A percentile compares a stretch with the other conserved stretches of the same genome.
Conservation (phyloP, 2,329 filamentous ascomycete species). For the Basipetospora sp. region DNA sequence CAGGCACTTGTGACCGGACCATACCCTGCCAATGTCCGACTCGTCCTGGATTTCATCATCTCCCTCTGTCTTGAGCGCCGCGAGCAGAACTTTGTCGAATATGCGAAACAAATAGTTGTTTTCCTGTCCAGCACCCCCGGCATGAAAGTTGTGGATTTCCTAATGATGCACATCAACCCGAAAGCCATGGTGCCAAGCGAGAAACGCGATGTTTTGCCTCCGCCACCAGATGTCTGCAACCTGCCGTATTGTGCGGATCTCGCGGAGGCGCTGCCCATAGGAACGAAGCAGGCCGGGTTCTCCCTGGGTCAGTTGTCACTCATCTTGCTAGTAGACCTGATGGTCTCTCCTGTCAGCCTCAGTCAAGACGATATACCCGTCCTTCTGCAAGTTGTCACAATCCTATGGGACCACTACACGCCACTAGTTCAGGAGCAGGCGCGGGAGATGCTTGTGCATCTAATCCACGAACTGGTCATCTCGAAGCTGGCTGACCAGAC, state of each 20-base stretch:
- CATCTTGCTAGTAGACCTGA: slow-evolving; percentile 85
- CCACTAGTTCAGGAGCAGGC: slow-evolving; percentile 91
- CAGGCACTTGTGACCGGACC: slow-evolving; percentile 88
- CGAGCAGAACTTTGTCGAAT: slow-evolving; percentile 96
- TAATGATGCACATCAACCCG: slow-evolving; percentile 78
- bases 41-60: slow-evolving; percentile 94
- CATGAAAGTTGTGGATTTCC: slow-evolving; percentile 83
- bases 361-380: slow-evolving; percentile 67
- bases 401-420: slow-evolving; percentile 96
- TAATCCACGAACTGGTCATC: slow-evolving; percentile 91
- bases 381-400: slow-evolving; percentile 76
- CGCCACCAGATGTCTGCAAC: slow-evolving; percentile 56
- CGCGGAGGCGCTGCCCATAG: slow-evolving; percentile 61
- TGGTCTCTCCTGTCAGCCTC: slow-evolving; percentile 80
- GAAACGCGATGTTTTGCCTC: slow-evolving; percentile 53
- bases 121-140: slow-evolving; percentile 80
- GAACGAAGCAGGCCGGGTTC: slow-evolving; percentile 82
- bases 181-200: slow-evolving; percentile 94
- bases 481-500: slow-evolving; percentile 56
- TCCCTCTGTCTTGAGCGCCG: slow-evolving; percentile 79
- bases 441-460: slow-evolving; percentile 90
- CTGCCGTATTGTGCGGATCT: slow-evolving; percentile 87
- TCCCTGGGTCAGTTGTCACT: slow-evolving; percentile 85
- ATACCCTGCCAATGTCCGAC: slow-evolving; percentile 80
- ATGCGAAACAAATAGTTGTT: slow-evolving; percentile 94